Evolutionary conservation across 305 asterid species (phyloP).

Genomic region (Ilex paraguariensis): DNA sequence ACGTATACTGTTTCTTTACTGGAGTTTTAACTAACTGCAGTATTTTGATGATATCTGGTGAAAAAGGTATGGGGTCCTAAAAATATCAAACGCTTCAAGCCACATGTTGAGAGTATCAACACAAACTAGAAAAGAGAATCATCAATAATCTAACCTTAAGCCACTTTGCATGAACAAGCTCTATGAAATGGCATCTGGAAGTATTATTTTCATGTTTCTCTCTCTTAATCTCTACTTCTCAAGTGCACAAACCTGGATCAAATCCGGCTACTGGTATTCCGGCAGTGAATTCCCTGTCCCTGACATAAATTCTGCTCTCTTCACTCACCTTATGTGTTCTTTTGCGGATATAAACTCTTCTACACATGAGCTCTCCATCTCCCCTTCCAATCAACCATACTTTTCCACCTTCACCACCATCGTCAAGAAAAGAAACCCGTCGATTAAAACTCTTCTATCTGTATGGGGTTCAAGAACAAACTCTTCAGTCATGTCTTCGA

Average conservation of each 20-base stretch:
- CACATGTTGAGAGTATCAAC: no score
- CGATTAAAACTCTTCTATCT: constrained; percentile 27
- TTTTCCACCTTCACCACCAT: constrained; percentile 25
- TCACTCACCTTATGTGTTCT: constrained; percentile 25
- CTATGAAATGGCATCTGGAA: constrained; percentile 4
- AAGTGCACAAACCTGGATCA: constrained; percentile 20
- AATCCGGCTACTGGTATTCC: constrained; percentile 35
- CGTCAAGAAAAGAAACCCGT: constrained; percentile 26
- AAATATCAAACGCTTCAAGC: no score
- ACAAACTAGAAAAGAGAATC: no score
- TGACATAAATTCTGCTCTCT: constrained; percentile 23
- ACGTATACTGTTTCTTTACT: no score
- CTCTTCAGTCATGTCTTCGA: constrained; percentile 13
- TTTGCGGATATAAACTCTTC: constrained; percentile 22
- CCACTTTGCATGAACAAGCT: not conserved
- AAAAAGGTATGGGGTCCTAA: no score
- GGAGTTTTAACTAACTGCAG: no score
- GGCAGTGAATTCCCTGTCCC: constrained; percentile 22
- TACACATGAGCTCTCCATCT: constrained; percentile 11
- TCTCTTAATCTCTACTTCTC: constrained; percentile 1
- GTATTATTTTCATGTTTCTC: not conserved
- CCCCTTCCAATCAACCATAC: constrained; percentile 17
- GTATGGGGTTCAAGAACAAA: constrained; percentile 12
- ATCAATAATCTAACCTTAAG: no score
- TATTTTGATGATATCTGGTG: no score